These are phyloP conservation scores for Aspergillus candidus DNA, from an alignment of 2,329 filamentous ascomycete genomes.

Conservation along the genomic window DNA sequence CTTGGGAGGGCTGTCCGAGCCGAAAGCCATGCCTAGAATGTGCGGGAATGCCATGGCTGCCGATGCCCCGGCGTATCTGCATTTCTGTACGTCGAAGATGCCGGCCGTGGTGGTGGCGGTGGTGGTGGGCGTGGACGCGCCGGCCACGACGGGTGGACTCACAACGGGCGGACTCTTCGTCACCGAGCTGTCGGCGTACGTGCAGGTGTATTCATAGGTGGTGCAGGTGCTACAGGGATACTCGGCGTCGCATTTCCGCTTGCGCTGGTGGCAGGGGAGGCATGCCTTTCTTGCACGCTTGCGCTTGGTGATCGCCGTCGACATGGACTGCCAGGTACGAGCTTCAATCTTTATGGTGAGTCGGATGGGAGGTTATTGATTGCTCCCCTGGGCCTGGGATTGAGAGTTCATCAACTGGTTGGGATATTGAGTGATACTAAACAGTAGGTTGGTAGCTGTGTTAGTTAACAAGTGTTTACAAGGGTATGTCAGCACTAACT, in stretches of 20 bases:
- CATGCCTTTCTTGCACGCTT: constrained; percentile 28
- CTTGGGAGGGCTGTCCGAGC: constrained; percentile 22
- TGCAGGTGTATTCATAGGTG: constrained; percentile 24
- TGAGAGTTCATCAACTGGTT: no score
- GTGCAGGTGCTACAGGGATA: constrained; percentile 28
- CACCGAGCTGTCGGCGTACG: constrained; percentile 14
- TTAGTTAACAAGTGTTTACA: no score
- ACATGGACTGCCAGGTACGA: constrained; percentile 11
- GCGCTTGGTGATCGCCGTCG: constrained; percentile 17
- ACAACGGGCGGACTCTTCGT: constrained; percentile 11
- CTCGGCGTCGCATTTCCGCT: constrained; percentile 27
- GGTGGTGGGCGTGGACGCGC: constrained; percentile 2
- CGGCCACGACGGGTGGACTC: not conserved
- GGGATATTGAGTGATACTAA: no score
- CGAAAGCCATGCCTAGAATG: constrained; percentile 21
- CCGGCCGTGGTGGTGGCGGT: constrained; percentile 2
- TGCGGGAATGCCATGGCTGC: constrained; percentile 28
- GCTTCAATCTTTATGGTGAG: no score
- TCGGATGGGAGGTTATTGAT: no score
- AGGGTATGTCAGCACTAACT: no score
- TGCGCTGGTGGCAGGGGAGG: constrained; percentile 28
- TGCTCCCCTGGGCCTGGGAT: no score
- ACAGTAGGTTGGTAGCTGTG: no score
- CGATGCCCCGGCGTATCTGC: constrained; percentile 23
- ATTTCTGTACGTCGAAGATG: constrained; percentile 25